These are phyloP conservation scores for Chamaenerion angustifolium DNA, from an alignment of 345 rosid species.

Conservation along the genomic window DNA sequence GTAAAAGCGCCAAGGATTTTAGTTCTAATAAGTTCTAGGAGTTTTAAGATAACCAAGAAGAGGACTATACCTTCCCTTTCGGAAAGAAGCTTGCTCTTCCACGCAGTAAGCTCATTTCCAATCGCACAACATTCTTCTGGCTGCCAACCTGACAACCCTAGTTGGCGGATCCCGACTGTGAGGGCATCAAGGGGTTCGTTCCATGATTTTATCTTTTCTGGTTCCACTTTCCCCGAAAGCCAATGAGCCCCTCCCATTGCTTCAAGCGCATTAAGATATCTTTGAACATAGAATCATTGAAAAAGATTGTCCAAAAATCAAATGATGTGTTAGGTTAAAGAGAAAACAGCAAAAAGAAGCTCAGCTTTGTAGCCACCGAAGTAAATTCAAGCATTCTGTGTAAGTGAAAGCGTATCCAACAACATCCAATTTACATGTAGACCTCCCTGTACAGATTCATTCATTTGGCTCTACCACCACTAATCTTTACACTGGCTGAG, in stretches of 20 bases:
- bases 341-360: too few relatives aligned
- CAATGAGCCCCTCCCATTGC: conserved; percentile 58
- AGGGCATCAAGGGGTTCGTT: conserved; percentile 58
- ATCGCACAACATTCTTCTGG: conserved; percentile 79
- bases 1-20: conserved; percentile 6
- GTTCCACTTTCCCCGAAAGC: conserved; percentile 55
- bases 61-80: conserved; percentile 56
- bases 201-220: conserved; percentile 48
- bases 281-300: conserved; percentile 17
- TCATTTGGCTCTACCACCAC: too few relatives aligned
- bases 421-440: too few relatives aligned
- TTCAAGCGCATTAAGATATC: conserved; percentile 76
- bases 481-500: too few relatives aligned
- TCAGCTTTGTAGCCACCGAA: too few relatives aligned
- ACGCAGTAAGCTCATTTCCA: conserved; percentile 62
- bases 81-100: conserved; percentile 63
- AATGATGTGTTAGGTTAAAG: too few relatives aligned
- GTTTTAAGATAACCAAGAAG: not conserved
- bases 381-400: too few relatives aligned
- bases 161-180: conserved; percentile 56
- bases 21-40: not conserved
- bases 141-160: conserved; percentile 88
- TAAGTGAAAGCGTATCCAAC: too few relatives aligned
- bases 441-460: too few relatives aligned
- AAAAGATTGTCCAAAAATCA: too few relatives aligned